These are phyloP conservation scores for Penicillium rolfsii DNA, from an alignment of 2,329 filamentous ascomycete genomes.

Conservation along the genomic window DNA sequence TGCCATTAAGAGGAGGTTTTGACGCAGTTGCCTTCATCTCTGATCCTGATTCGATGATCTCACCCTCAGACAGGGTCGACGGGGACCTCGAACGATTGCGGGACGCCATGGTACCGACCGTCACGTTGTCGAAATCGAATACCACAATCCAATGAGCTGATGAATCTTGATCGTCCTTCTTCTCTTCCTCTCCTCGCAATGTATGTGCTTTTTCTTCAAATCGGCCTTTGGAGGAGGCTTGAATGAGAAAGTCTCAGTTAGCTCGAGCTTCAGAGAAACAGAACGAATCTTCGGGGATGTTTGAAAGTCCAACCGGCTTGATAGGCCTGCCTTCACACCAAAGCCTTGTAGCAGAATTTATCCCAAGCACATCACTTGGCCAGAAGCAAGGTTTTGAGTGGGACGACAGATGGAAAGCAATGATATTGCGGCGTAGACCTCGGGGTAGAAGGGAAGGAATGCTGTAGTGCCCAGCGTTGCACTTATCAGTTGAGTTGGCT, in stretches of 20 bases:
- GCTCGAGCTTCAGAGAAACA: constrained; percentile 37
- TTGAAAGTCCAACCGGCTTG: constrained; percentile 50
- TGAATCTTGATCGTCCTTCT: constrained; percentile 3
- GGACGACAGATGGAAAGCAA: constrained; percentile 1
- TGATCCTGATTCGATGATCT: constrained; percentile 76
- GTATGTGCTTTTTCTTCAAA: constrained; percentile 5
- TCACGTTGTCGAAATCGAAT: background rate
- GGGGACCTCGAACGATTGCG: constrained; percentile 51
- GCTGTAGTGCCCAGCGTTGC: constrained; percentile 3
- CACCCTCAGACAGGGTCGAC: constrained; percentile 80
- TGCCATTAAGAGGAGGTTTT: constrained; percentile 74
- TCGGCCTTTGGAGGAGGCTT: constrained; percentile 35
- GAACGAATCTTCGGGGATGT: constrained; percentile 32
- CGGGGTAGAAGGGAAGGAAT: constrained; percentile 17
- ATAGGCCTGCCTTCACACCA: constrained; percentile 39
- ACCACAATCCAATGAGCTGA: background rate
- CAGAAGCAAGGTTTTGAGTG: constrained; percentile 7
- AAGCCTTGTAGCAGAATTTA: constrained; percentile 32
- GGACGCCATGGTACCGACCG: constrained; percentile 50
- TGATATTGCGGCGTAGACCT: constrained; percentile 13
- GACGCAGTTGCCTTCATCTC: constrained; percentile 82
- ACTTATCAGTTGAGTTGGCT: background rate
- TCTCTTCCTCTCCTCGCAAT: constrained; percentile 7
- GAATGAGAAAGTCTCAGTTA: constrained; percentile 39
- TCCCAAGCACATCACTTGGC: constrained; percentile 19